Conservation (phyloP, 2,329 filamentous ascomycete species). For the Setomelanomma holmii region DNA sequence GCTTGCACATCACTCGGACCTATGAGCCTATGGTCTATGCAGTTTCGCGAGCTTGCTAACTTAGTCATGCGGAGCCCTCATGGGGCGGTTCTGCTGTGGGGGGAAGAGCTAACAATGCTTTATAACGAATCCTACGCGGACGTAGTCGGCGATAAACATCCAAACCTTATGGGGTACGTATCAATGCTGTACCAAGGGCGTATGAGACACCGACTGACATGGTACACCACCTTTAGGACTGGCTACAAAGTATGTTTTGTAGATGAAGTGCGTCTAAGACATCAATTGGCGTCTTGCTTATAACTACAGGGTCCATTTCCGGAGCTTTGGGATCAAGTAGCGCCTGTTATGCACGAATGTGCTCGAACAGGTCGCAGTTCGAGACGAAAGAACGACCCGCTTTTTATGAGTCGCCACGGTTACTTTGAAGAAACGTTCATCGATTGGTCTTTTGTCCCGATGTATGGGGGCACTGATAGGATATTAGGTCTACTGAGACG, state of each 20-base stretch:
- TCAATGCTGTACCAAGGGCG: conserved; percentile 58
- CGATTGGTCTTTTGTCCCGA: too few species aligned
- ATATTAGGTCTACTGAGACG: too few species aligned
- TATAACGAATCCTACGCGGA: conserved; percentile 49
- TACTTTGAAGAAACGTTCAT: too few species aligned
- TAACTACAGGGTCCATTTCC: too few species aligned
- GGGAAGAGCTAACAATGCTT: conserved; percentile 45
- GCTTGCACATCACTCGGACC: conserved; percentile 73
- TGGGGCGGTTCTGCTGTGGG: conserved; percentile 68
- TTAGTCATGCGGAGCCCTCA: conserved; percentile 66
- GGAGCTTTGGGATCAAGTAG: too few species aligned
- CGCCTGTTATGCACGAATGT: too few species aligned
- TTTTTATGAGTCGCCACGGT: too few species aligned
- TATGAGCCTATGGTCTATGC: conserved; percentile 72
- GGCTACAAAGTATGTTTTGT: conserved; percentile 72
- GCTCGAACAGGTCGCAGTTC: too few species aligned
- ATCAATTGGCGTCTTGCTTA: too few species aligned
- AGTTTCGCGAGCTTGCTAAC: conserved; percentile 77
- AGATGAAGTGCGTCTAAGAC: too few species aligned
- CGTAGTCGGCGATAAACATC: conserved; percentile 47
- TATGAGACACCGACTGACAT: conserved; percentile 30
- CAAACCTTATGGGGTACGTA: conserved; percentile 66
- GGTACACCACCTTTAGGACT: conserved; percentile 28
- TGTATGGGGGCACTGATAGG: too few species aligned
- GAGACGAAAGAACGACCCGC: too few species aligned